phyloP scores from a whole-genome alignment of 202 grass and related monocot species.

The Tripidium arundinaceum region DNA sequence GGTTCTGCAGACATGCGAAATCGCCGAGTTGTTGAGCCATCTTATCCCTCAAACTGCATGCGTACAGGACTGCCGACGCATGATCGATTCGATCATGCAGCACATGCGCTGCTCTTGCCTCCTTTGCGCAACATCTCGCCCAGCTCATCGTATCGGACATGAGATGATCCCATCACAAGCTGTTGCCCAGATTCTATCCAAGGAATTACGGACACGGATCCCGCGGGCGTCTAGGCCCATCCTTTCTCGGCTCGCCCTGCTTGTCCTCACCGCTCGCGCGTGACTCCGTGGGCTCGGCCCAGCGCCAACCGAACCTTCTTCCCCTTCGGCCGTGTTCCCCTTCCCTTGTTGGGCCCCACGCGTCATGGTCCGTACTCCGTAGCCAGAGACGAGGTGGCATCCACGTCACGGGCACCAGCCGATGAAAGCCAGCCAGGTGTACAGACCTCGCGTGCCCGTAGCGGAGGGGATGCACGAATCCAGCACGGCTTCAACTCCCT shows the following conservation, averaged over 20 bases:
- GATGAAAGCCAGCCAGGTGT: no score
- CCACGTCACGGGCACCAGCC: neutral
- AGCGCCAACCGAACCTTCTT: neutral
- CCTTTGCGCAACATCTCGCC: neutral
- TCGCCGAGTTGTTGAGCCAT: neutral
- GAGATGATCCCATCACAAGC: neutral
- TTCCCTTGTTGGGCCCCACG: neutral
- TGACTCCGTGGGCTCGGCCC: neutral
- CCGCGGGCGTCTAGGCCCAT: neutral
- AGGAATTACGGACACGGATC: conserved; percentile 10
- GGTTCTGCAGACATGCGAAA: neutral
- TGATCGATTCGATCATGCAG: neutral
- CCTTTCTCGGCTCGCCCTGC: neutral
- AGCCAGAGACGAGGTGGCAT: neutral
- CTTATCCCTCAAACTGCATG: neutral
- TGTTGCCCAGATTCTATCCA: conserved; percentile 5
- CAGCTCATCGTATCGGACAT: neutral
- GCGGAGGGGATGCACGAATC: neutral
- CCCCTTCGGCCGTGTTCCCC: neutral
- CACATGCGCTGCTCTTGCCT: neutral
- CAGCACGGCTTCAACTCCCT: neutral
- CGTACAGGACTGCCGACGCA: neutral
- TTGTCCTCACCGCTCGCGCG: neutral
- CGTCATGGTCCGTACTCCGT: neutral
- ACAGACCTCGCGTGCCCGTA: neutral